These are phyloP conservation scores for Yamagishiella unicocca DNA, from an alignment of 139 green algal genomes.

Conservation along the genomic window DNA sequence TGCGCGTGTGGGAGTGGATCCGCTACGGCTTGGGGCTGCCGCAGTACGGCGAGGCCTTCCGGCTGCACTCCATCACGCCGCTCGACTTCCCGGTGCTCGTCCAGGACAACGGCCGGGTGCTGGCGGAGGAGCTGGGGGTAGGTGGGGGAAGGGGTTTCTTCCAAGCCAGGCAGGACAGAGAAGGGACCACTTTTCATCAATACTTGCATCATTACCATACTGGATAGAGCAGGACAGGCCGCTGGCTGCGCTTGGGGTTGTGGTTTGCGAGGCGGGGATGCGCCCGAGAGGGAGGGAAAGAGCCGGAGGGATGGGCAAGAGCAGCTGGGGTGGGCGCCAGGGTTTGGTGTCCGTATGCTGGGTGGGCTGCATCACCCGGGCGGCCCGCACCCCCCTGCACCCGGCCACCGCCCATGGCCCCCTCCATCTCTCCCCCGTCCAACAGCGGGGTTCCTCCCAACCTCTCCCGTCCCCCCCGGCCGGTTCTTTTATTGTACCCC, in stretches of 20 bases:
- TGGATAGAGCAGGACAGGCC: too few species aligned
- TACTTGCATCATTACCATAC: too few species aligned
- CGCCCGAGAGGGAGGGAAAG: too few species aligned
- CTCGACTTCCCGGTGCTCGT: conserved; percentile 74
- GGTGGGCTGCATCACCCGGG: too few species aligned
- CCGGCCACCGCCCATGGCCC: background rate
- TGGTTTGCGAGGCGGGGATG: too few species aligned
- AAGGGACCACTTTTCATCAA: too few species aligned
- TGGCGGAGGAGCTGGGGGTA: conserved; percentile 65
- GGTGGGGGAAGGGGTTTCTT: background rate
- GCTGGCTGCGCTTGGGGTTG: too few species aligned
- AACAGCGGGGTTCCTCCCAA: background rate
- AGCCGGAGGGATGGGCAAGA: too few species aligned
- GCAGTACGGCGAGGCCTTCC: conserved; percentile 67
- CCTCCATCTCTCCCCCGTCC: background rate
- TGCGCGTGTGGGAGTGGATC: conserved; percentile 67
- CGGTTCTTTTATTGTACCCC: too few species aligned
- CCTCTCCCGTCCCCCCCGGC: background rate
- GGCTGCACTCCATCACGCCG: conserved; percentile 61
- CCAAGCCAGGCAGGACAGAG: too few species aligned
- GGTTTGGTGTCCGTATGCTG: too few species aligned
- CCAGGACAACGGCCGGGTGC: conserved; percentile 55
- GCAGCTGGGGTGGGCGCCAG: too few species aligned
- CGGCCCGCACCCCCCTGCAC: background rate
- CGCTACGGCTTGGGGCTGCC: conserved; percentile 61